Conservation (phyloP, 2,329 filamentous ascomycete species). For the Microascus cirrosus region DNA sequence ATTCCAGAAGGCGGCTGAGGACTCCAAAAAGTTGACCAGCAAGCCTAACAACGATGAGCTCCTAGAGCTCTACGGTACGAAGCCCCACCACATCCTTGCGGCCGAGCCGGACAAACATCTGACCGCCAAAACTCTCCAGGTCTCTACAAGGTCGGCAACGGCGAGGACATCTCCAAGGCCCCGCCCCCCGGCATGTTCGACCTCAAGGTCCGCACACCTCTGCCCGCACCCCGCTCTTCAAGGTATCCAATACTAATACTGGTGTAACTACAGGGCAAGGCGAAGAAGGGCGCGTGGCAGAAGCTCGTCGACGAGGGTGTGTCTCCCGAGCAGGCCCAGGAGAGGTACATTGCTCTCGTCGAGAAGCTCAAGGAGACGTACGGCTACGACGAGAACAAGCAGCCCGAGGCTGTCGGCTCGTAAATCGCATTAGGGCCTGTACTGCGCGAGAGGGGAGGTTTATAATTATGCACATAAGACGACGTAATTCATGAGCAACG, state of each 20-base stretch:
- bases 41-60: conserved; percentile 56
- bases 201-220: conserved; percentile 41
- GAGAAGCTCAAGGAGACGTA: conserved; percentile 60
- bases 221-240: neutral
- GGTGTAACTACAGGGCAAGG: conserved; percentile 51
- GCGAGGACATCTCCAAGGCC: conserved; percentile 46
- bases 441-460: neutral
- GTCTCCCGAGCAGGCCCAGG: conserved; percentile 57
- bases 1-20: conserved; percentile 46
- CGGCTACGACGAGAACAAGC: conserved; percentile 56
- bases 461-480: neutral
- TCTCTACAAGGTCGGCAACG: conserved; percentile 46
- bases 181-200: conserved; percentile 57
- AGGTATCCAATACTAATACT: neutral
- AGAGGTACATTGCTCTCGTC: conserved; percentile 63
- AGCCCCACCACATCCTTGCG: neutral
- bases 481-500: neutral
- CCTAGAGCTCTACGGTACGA: conserved; percentile 49
- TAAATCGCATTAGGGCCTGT: conserved; percentile 7
- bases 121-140: conserved; percentile 20
- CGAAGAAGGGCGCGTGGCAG: conserved; percentile 72
- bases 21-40: conserved; percentile 56
- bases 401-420: conserved; percentile 42
- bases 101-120: neutral
- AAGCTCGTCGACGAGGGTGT: conserved; percentile 52